Conservation (phyloP, 495 filamentous ascomycete genomes). For the Neurospora sp. region DNA sequence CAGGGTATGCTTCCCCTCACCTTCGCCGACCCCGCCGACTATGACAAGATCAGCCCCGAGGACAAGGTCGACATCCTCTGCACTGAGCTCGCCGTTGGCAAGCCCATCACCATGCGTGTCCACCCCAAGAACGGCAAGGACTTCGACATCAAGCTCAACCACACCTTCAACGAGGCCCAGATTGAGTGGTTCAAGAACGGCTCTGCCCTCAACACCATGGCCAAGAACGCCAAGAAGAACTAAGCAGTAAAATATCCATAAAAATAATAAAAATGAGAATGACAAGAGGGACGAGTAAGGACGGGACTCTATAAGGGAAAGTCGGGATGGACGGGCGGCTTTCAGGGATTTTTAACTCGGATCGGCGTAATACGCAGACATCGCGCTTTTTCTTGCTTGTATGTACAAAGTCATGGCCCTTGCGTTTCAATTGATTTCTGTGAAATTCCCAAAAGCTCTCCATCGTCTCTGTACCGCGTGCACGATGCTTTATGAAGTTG, state of each 20-base stretch:
- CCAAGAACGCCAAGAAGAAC: constrained; percentile 44
- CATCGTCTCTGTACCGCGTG: neutral
- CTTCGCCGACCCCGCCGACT: constrained; percentile 89
- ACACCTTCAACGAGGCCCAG: constrained; percentile 96
- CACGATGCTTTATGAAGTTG: neutral
- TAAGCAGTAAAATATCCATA: constrained; percentile 9
- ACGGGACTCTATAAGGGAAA: constrained; percentile 4
- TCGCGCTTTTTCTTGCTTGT: constrained; percentile 19
- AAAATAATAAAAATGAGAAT: constrained; percentile 11
- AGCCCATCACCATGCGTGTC: constrained; percentile 85
- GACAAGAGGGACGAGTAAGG: constrained; percentile 5
- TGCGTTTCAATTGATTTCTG: constrained; percentile 22
- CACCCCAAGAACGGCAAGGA: constrained; percentile 74
- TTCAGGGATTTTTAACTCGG: constrained; percentile 17
- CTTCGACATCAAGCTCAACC: constrained; percentile 74
- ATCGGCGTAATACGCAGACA: constrained; percentile 22
- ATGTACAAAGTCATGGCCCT: constrained; percentile 25
- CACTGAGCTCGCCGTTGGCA: constrained; percentile 86
- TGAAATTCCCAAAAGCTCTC: neutral
- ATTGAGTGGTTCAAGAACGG: constrained; percentile 98
- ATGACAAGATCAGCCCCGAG: constrained; percentile 89
- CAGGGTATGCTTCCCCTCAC: constrained; percentile 99
- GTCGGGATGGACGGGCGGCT: constrained; percentile 13
- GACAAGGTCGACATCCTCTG: constrained; percentile 85
- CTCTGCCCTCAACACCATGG: constrained; percentile 96